Conservation (phyloP, 352 stramenopile species). For the Phytopythium oedochilum region DNA sequence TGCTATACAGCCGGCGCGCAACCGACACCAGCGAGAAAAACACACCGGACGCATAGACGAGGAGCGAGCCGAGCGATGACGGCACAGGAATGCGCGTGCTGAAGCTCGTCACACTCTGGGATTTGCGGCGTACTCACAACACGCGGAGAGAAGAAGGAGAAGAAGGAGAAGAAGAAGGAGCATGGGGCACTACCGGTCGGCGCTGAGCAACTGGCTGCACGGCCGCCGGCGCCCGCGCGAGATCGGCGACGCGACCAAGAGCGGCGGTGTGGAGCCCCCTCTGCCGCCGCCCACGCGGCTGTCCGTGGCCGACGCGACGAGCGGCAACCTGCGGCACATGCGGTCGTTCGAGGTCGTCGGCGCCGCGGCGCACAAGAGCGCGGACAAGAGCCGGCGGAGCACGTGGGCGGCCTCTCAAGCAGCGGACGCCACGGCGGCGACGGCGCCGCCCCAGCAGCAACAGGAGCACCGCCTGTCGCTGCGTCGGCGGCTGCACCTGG, state of each 20-base stretch:
- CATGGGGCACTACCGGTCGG: slow-evolving; percentile 6
- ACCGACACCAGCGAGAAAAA: background rate
- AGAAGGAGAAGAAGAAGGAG: too few species aligned
- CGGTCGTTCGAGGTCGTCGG: slow-evolving; percentile 1
- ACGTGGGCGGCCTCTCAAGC: slow-evolving; percentile 4
- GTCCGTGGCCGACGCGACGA: background rate
- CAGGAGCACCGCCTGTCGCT: slow-evolving; percentile 4
- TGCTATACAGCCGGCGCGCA: background rate
- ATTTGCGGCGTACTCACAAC: background rate
- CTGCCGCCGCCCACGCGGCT: background rate
- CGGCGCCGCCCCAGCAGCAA: slow-evolving; percentile 1
- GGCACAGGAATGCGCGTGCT: background rate
- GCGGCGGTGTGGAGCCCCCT: background rate
- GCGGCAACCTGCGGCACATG: slow-evolving; percentile 3
- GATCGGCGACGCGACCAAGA: background rate
- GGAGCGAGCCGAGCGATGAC: background rate
- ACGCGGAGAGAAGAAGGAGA: too few species aligned
- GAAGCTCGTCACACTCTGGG: background rate
- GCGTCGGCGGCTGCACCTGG: slow-evolving; percentile 7
- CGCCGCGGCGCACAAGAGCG: background rate
- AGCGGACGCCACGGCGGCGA: background rate
- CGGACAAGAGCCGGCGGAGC: background rate
- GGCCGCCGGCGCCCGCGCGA: background rate
- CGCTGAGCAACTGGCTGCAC: slow-evolving; percentile 7
- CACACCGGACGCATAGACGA: background rate